phyloP scores from a whole-genome alignment of 2,329 filamentous ascomycete genomes.

The Colletotrichum higginsianum region DNA sequence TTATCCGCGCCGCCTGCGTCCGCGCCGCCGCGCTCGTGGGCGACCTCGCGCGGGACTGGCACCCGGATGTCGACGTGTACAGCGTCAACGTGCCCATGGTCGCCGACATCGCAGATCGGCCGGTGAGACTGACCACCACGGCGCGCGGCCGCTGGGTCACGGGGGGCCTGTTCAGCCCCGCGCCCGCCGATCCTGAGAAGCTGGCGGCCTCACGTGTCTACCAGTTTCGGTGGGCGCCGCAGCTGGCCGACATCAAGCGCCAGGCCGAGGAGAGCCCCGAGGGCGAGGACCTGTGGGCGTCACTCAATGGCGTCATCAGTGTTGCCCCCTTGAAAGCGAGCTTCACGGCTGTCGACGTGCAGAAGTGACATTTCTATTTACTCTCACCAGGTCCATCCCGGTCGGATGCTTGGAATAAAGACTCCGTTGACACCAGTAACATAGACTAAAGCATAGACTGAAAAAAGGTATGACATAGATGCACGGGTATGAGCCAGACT shows the following conservation, averaged over 20 bases:
- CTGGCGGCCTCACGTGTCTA: conserved; percentile 21
- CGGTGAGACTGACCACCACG: conserved; percentile 78
- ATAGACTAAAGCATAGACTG: neutral
- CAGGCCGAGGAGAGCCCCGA: conserved; percentile 38
- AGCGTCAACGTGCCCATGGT: conserved; percentile 78
- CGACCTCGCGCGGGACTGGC: conserved; percentile 73
- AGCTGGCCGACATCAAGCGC: conserved; percentile 41
- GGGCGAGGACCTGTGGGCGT: conserved; percentile 44
- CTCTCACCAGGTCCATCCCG: neutral
- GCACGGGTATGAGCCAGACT: neutral
- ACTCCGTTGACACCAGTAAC: neutral
- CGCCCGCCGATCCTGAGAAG: conserved; percentile 37
- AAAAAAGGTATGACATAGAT: neutral
- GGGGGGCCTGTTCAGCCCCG: conserved; percentile 53
- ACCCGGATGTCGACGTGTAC: conserved; percentile 73
- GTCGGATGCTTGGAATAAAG: no score
- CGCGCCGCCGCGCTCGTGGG: conserved; percentile 74
- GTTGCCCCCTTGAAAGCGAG: conserved; percentile 40
- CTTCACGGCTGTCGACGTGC: conserved; percentile 37
- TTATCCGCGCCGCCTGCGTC: conserved; percentile 73
- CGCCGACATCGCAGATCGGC: conserved; percentile 70
- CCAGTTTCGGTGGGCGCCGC: conserved; percentile 42
- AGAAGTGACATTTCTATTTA: neutral
- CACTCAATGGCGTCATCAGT: conserved; percentile 41
- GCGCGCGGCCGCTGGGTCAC: conserved; percentile 78